phyloP scores from a whole-genome alignment of 2,329 filamentous ascomycete genomes.

The Neonectria faginata region DNA sequence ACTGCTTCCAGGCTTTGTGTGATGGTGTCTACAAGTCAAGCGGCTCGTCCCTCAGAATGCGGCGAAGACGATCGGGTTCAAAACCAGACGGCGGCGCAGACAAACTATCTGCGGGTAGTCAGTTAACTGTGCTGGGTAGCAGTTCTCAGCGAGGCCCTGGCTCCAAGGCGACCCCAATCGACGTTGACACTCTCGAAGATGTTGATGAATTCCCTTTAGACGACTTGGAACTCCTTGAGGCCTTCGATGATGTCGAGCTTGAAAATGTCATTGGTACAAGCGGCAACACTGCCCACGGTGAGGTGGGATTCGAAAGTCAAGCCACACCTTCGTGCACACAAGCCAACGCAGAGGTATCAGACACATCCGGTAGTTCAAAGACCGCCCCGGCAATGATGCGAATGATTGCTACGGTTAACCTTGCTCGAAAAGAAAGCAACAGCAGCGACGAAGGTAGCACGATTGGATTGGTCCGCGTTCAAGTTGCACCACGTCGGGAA shows the following conservation, averaged over 20 bases:
- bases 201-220: conserved; percentile 10
- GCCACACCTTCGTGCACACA: not conserved
- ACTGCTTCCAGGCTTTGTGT: conserved; percentile 61
- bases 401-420: conserved; percentile 48
- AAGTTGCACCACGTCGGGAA: conserved; percentile 37
- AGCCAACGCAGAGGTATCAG: conserved; percentile 2
- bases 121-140: not conserved
- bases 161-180: not conserved
- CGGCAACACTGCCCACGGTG: not conserved
- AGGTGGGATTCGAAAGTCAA: not conserved
- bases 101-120: not conserved
- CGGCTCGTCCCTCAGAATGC: not conserved
- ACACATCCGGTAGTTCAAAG: conserved; percentile 5
- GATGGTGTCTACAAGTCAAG: conserved; percentile 51
- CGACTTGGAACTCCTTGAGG: conserved; percentile 28
- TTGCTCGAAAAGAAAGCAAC: conserved; percentile 49
- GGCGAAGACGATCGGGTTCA: not conserved
- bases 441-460: conserved; percentile 45
- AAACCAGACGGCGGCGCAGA: conserved; percentile 3
- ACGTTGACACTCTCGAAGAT: not conserved
- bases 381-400: conserved; percentile 42
- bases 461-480: conserved; percentile 41
- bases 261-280: conserved; percentile 18
- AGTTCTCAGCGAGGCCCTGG: not conserved
- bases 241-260: conserved; percentile 25